phyloP scores from a whole-genome alignment of 805 yeast species.

The Pichia insulana region DNA sequence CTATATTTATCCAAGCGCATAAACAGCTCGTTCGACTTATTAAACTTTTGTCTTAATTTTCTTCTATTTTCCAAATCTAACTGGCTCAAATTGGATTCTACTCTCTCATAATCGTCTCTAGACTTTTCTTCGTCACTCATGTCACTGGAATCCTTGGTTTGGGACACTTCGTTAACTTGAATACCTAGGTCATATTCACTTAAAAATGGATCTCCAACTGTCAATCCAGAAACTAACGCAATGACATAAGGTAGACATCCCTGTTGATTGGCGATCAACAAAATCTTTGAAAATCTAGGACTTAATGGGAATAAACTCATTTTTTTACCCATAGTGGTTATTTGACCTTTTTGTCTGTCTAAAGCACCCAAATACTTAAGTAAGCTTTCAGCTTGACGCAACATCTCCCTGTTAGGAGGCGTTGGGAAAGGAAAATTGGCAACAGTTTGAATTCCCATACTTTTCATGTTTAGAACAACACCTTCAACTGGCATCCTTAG shows the following conservation, averaged over 20 bases:
- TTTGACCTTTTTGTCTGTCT: constrained; percentile 34
- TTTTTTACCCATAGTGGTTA: constrained; percentile 73
- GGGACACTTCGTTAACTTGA: constrained; percentile 16
- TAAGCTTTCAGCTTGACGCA: constrained; percentile 58
- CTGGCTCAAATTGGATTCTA: constrained; percentile 27
- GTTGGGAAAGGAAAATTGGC: constrained; percentile 92
- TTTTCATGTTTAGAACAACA: constrained; percentile 89
- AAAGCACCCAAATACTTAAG: constrained; percentile 75
- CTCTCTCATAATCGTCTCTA: constrained; percentile 22
- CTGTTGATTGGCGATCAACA: constrained; percentile 79
- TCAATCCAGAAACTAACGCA: constrained; percentile 82
- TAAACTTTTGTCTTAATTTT: constrained; percentile 41
- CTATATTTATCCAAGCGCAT: constrained; percentile 60
- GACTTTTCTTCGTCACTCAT: constrained; percentile 31
- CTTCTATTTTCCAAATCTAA: constrained; percentile 33
- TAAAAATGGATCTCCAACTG: constrained; percentile 89
- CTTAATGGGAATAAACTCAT: constrained; percentile 91
- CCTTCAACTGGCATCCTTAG: constrained; percentile 94
- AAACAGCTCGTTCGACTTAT: constrained; percentile 52
- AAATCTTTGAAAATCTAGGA: constrained; percentile 88
- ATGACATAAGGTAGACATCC: constrained; percentile 82
- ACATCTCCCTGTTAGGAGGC: constrained; percentile 60
- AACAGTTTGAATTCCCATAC: constrained; percentile 91
- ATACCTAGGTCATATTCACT: constrained; percentile 69
- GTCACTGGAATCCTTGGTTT: constrained; percentile 9